Percentiles rank a stretch among this genome's conserved stretches.
phyloP scores from a whole-genome alignment of 78 protist genomes.

The Mastigamoeba balamuthi region DNA sequence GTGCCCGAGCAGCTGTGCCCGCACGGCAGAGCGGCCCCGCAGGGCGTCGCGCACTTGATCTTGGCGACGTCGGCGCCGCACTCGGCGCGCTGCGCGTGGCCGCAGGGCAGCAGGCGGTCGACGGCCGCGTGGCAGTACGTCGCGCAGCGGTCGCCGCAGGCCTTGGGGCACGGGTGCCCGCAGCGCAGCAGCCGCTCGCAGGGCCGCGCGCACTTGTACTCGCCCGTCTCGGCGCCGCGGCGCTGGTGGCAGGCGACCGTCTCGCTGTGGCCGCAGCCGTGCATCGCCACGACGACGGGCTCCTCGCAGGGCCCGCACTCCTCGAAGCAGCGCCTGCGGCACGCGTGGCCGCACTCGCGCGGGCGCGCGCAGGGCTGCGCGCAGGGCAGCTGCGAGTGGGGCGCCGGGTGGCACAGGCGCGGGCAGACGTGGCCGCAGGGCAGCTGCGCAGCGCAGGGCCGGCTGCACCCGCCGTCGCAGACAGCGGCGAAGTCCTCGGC shows the following conservation, averaged over 20 bases:
- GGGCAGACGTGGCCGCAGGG: slow-evolving; percentile 12
- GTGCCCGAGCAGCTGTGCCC: not conserved
- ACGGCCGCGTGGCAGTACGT: not conserved
- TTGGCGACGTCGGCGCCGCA: not conserved
- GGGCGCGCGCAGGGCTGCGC: slow-evolving; percentile 1
- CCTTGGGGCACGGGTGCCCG: not conserved
- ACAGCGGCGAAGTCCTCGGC: slow-evolving; percentile 1
- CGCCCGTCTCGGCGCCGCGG: not conserved
- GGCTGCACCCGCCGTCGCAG: slow-evolving; percentile 2
- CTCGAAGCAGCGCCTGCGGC: not conserved
- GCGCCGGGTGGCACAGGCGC: not conserved
- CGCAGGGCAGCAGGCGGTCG: not conserved
- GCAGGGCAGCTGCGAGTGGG: not conserved
- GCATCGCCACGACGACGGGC: not conserved
- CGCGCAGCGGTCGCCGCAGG: not conserved
- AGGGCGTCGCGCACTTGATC: not conserved
- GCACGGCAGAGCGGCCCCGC: not conserved
- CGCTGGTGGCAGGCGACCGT: not conserved
- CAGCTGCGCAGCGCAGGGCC: not conserved
- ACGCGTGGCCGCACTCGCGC: not conserved
- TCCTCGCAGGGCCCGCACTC: not conserved
- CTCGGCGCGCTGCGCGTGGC: not conserved
- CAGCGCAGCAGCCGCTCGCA: slow-evolving; percentile 1
- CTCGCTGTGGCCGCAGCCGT: not conserved
- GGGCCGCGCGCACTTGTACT: not conserved